Evolutionary conservation across 2,329 filamentous ascomycete species (phyloP).

Genomic region (Colletotrichum limetticola): DNA sequence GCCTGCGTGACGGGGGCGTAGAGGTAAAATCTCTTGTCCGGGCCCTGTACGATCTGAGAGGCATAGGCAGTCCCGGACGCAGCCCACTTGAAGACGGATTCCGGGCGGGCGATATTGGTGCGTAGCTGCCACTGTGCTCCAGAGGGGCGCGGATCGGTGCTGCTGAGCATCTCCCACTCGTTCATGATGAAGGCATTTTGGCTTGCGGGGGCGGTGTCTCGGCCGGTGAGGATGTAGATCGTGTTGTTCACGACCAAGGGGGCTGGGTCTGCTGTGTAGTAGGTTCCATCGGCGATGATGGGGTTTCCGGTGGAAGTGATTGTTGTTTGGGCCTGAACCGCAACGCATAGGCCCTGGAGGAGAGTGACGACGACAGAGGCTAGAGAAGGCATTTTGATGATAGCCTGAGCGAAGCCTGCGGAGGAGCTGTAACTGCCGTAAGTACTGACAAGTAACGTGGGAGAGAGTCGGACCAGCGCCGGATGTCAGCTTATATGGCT

Average conservation of each 20-base stretch:
- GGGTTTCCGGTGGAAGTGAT: constrained; percentile 47
- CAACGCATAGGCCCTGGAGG: neutral
- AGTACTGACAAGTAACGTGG: no score
- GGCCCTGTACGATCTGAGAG: constrained; percentile 46
- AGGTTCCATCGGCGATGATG: constrained; percentile 47
- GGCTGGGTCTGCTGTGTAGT: constrained; percentile 52
- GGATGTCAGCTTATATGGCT: no score
- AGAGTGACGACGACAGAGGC: neutral
- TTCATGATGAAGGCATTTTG: constrained; percentile 49
- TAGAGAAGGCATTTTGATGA: neutral
- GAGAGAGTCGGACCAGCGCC: no score
- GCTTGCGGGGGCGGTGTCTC: constrained; percentile 43
- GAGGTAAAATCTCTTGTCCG: constrained; percentile 47
- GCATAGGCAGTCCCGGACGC: constrained; percentile 47
- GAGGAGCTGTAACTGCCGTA: no score
- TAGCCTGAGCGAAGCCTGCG: neutral
- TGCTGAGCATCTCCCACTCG: constrained; percentile 48
- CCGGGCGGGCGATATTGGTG: constrained; percentile 42
- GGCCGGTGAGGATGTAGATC: constrained; percentile 49
- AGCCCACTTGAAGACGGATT: constrained; percentile 48
- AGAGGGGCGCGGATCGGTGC: constrained; percentile 40
- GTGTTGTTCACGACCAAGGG: constrained; percentile 48
- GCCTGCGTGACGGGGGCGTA: constrained; percentile 48
- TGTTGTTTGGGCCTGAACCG: constrained; percentile 32
- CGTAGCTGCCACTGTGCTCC: constrained; percentile 47